Evolutionary conservation across 2,329 filamentous ascomycete genomes (phyloP).

Genomic region (Microsporum ferrugineum): DNA sequence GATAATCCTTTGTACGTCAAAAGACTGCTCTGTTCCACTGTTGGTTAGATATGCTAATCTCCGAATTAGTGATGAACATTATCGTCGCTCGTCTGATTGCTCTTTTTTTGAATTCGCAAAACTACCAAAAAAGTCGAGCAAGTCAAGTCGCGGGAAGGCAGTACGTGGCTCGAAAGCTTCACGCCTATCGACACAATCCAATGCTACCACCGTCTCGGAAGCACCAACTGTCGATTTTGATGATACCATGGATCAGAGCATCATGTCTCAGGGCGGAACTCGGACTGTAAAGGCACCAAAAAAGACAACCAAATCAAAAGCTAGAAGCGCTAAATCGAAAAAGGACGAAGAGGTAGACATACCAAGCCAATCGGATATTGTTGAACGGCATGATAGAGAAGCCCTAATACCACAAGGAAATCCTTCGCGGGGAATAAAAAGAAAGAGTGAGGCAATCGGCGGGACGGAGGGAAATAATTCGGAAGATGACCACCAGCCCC

Average conservation of each 20-base stretch:
- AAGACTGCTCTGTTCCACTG: slow-evolving; percentile 15
- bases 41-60: slow-evolving; percentile 9
- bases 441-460: slow-evolving; percentile 47
- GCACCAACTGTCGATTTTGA: slow-evolving; percentile 33
- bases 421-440: slow-evolving; percentile 44
- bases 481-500: slow-evolving; percentile 13
- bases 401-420: background rate
- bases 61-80: slow-evolving; percentile 63
- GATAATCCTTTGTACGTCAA: slow-evolving; percentile 69
- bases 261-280: slow-evolving; percentile 35
- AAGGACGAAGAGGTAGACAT: slow-evolving; percentile 34
- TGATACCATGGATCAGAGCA: slow-evolving; percentile 48
- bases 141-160: slow-evolving; percentile 47
- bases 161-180: slow-evolving; percentile 56
- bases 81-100: slow-evolving; percentile 64
- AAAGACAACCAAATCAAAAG: slow-evolving; percentile 28
- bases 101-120: slow-evolving; percentile 64
- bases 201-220: slow-evolving; percentile 35
- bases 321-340: slow-evolving; percentile 29
- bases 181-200: slow-evolving; percentile 46
- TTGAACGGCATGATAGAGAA: slow-evolving; percentile 14
- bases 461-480: slow-evolving; percentile 16
- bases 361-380: slow-evolving; percentile 19
- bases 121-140: slow-evolving; percentile 46
- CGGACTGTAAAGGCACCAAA: slow-evolving; percentile 47